Base-by-base conservation (phyloP, 805 yeast species). In the Wickerhamomyces bovis region DNA sequence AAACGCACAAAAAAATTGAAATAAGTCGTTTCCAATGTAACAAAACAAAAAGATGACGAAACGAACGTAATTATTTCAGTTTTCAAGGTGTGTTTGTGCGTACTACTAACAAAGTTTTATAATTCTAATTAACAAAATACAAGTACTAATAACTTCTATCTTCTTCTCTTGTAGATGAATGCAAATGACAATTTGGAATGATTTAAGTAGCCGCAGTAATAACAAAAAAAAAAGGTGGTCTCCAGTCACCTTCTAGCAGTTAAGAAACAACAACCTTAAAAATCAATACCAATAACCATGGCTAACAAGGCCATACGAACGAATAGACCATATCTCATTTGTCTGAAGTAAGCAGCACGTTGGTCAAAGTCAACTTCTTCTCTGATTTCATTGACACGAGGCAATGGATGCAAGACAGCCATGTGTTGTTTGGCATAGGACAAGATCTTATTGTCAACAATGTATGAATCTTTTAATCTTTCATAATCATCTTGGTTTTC, bases 291-390 rank as follows among this genome's bases (percentile, higher is more conserved):
- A 69, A 94, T 83, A 53, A 95, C 99, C 96, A 94, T 85, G 46
- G 98, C 96, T 65, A 94, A 78, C 59, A 94, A 75, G 11, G 99
- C 99, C 99, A 94, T 94, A 78, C 99, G 89, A 41, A 95, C 96
- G 65, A 84, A 94, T 67, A 94, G 76, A 52, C 99, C 99, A 66
- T 94, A 92, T 69, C 95, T 85, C 99, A 94, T 94, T 76, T 94
- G 98, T 80, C 99, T 86, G 78, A 94, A 94, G 75, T 94, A 94
- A 49, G 99, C 98, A 55, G 99, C 98, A 69, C 99, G 86, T 70
- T 92, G 97, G 71, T 94, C 99, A 64, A 92, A 94, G 68, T 94
- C 99, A 62, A 94, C 98, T 73, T 94, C 99, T 72, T 90, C 98
- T 63, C 86, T 86, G 59, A 94, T 92, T 73, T 94, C 99, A 61